Percentiles rank a stretch among this genome's conserved stretches.
phyloP scores from a whole-genome alignment of 495 filamentous ascomycete genomes.

The Podospora pseudocomata region DNA sequence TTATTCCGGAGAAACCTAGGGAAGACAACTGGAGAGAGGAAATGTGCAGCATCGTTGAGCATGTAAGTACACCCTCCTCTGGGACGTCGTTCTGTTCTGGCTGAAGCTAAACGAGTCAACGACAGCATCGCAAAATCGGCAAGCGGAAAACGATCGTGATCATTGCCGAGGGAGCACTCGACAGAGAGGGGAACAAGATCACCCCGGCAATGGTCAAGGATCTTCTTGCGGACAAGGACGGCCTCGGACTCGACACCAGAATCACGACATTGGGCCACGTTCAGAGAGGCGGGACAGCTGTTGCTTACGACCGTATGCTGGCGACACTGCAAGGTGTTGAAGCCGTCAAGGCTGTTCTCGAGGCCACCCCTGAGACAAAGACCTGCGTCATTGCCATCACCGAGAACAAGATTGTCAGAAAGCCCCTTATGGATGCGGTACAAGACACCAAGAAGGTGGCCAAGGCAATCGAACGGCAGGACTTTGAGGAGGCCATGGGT shows the following conservation, averaged over 20 bases:
- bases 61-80: slow-evolving; percentile 48
- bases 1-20: slow-evolving; percentile 94
- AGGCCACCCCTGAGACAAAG: slow-evolving; percentile 82
- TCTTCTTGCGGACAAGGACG: slow-evolving; percentile 68
- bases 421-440: slow-evolving; percentile 85
- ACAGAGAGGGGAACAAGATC: slow-evolving; percentile 81
- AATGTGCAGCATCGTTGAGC: slow-evolving; percentile 78
- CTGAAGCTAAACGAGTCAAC: slow-evolving; percentile 6
- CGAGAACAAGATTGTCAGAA: slow-evolving; percentile 95
- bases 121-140: slow-evolving; percentile 80
- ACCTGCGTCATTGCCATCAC: slow-evolving; percentile 92
- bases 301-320: slow-evolving; percentile 92
- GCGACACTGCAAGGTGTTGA: slow-evolving; percentile 93
- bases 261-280: slow-evolving; percentile 96
- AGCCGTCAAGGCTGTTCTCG: slow-evolving; percentile 93
- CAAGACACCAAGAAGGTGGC: slow-evolving; percentile 78
- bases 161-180: slow-evolving; percentile 90
- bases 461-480: slow-evolving; percentile 69
- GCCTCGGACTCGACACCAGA: slow-evolving; percentile 78
- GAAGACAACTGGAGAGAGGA: slow-evolving; percentile 81
- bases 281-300: slow-evolving; percentile 86
- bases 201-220: slow-evolving; percentile 76
- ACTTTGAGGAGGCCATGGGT: slow-evolving; percentile 81
- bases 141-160: slow-evolving; percentile 98
- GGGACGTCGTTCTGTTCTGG: background rate